Evolutionary conservation across 2,329 filamentous ascomycete genomes (phyloP), one percentile per base, ranked within the genome.

Genomic region (Botrytis galanthina): DNA sequence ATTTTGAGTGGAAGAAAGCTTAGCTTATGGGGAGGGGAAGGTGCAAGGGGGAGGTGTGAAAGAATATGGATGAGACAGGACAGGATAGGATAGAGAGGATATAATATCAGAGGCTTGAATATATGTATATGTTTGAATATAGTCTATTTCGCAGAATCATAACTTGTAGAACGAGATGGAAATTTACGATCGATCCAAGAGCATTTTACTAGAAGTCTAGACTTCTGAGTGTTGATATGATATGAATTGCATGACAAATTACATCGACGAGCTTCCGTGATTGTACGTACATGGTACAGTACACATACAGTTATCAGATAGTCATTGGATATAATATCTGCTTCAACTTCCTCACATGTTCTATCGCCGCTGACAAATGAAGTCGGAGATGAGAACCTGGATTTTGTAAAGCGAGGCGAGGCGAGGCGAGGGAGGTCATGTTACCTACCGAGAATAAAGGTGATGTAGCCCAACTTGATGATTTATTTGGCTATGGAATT

Each of bases 1-100:
- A 51, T 29, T 71, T 51, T 63, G 59, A 63, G 32, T 62, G 42
- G 69, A 63, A 62, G 32, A 39, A 48, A 29, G 67, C n/a, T 61
- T 63, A 44, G 61, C 3, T 22, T 26, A 18, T 22, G 37, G 60
- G 0, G 20, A 14, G 37, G 60, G 0, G 20, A 14, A 61, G 35
- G 18, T 20, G 32, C 37, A 37, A 37, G 37, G 37, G 37, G 32
- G 26, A 39, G 35, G 20, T 22, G 26, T 1, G 22, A 39, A 12
- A 39, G 37, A 26, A 18, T 5, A 6, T n/a, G 20, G 10, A n/a
- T n/a, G 51, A n/a, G 12, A 6, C 6, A 16, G 51, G 12, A 6
- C 6, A 16, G 12, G 39, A 42, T 44, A 1, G 42, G 42, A 44
- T 54, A 14, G 42, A 14, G 10, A 1, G 9, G 3, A 48, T 48